Base-by-base conservation (phyloP, 192 early-diverging fungal species). In the Cladochytrium replicatum region DNA sequence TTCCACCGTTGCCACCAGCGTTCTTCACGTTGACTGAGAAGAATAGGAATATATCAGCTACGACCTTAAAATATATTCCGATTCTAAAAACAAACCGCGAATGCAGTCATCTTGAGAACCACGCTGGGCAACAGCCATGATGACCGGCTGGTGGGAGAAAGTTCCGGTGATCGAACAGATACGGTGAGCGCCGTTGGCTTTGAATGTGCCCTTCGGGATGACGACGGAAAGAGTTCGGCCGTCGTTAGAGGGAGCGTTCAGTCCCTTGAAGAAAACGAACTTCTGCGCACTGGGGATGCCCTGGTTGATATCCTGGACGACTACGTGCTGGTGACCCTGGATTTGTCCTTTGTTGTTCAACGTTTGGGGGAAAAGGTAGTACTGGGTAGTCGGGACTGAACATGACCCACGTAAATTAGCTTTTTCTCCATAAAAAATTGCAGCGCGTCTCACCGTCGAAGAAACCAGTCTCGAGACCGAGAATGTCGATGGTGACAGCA, bases 261-360 rank as follows among this genome's bases (percentile, higher is more conserved):
- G 26, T 23, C 64, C 64, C 48, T 67, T 64, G 61, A 67, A 67
- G 52, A 67, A 67, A 23, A 43, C 47, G 41, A 67, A 67, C 1
- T 26, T 37, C 15, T 32, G n/a, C 17, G 65, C 34, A 51, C 54
- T 50, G 1, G 59, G 54, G 8, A 60, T 50, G 3, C 53, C 58
- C 25, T 50, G 34, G 17, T 22, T 22, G 21, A 48, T 26, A 19
- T 15, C 6, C 45, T 71, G 69, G 29, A 69, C 45, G 34, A 58
- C 64, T 30, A 71, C 49, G 55, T 71, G 69, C 6, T 65, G 54
- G 58, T 71, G 69, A 25, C 69, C 69, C 48, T 68, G 58, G 29
- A 62, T 51, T 2, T 11, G 56, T 34, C 64, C 65, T 29, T 28
- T 29, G 17, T 60, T 26, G 57, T 62, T 49, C 25, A 69, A 58